Evolutionary conservation across 768 basidiomycete species (phyloP).

Genomic region (Termitomyces eurrhizus): DNA sequence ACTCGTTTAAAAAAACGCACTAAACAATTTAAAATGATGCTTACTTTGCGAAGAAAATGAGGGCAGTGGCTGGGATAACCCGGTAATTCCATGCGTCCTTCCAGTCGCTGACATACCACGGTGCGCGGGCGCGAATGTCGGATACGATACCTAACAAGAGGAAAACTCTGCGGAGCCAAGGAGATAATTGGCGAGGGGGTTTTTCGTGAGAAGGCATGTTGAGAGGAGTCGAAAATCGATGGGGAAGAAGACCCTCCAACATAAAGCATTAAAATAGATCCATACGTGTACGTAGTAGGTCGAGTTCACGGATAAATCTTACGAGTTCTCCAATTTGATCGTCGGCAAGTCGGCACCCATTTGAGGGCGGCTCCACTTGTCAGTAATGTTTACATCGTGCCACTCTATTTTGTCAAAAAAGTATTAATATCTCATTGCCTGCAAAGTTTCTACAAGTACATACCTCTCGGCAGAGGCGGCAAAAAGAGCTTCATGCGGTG

Average conservation of each 20-base stretch:
- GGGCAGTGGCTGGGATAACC: constrained; percentile 79
- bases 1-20: neutral
- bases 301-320: no score
- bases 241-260: neutral
- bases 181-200: neutral
- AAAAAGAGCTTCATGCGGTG: no score
- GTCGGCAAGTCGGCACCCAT: neutral
- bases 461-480: no score
- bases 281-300: neutral
- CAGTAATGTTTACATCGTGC: neutral
- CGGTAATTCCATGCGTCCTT: constrained; percentile 89
- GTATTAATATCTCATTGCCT: no score
- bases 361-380: no score
- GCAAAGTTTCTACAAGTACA: no score
- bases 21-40: constrained; percentile 17
- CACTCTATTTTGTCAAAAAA: no score
- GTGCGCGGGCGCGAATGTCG: constrained; percentile 68
- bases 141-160: constrained; percentile 54
- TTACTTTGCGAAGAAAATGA: constrained; percentile 85
- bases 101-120: constrained; percentile 88
- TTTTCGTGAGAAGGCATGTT: neutral
- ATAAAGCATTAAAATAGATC: neutral
- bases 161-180: neutral
- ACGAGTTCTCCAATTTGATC: neutral
- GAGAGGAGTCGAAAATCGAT: neutral